Percentiles rank a stretch among this genome's conserved stretches.
Evolutionary conservation across 2,329 filamentous ascomycete genomes (phyloP).

Genomic region (Fusarium palustre): DNA sequence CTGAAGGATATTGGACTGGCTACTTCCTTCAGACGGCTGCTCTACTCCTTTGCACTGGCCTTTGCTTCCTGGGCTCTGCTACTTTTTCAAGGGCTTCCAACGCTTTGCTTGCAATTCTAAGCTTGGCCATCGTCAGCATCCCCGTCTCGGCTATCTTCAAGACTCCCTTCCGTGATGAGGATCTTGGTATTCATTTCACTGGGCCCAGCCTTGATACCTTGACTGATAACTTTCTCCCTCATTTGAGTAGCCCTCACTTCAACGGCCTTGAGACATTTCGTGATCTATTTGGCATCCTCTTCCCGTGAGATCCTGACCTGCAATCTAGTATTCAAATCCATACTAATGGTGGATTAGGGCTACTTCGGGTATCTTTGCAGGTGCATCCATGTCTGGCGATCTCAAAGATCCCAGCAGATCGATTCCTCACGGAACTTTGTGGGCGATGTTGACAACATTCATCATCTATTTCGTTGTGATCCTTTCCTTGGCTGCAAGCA

Average conservation of each 20-base stretch:
- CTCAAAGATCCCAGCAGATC: constrained; percentile 83
- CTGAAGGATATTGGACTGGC: constrained; percentile 78
- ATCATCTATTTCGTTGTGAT: constrained; percentile 81
- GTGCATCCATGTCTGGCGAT: constrained; percentile 92
- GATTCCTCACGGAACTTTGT: constrained; percentile 86
- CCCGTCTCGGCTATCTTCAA: constrained; percentile 79
- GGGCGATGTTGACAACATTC: constrained; percentile 81
- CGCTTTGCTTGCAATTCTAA: constrained; percentile 75
- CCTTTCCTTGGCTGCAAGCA: constrained; percentile 80
- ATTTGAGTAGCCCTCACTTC: constrained; percentile 71
- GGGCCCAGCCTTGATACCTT: constrained; percentile 79
- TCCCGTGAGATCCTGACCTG: constrained; percentile 62
- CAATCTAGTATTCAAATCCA: not conserved
- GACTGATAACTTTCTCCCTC: constrained; percentile 78
- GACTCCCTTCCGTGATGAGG: constrained; percentile 73
- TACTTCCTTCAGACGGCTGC: constrained; percentile 82
- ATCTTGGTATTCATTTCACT: constrained; percentile 78
- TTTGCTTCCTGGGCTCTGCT: constrained; percentile 83
- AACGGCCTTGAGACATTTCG: constrained; percentile 77
- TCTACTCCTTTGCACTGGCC: constrained; percentile 75
- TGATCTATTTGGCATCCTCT: constrained; percentile 86
- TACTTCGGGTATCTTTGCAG: constrained; percentile 71
- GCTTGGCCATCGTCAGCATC: constrained; percentile 82
- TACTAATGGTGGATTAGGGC: constrained; percentile 49
- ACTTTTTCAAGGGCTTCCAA: constrained; percentile 86